Evolutionary conservation across 2,329 filamentous ascomycete genomes (phyloP).

Genomic region (Cladophialophora bantiana): DNA sequence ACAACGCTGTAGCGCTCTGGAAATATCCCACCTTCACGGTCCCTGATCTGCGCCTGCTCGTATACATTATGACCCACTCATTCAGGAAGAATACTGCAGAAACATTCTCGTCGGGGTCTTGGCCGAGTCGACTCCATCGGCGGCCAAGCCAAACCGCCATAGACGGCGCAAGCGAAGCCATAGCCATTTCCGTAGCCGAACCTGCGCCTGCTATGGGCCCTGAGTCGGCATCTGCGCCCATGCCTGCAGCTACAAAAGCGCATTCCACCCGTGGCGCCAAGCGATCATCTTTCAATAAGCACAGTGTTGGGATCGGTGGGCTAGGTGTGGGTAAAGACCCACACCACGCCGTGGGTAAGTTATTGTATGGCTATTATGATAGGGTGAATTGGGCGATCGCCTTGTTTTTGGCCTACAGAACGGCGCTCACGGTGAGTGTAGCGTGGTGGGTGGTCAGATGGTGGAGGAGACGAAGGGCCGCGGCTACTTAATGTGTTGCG

Average conservation of each 20-base stretch:
- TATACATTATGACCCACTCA: constrained; percentile 66
- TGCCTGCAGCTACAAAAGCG: constrained; percentile 20
- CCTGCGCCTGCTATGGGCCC: constrained; percentile 28
- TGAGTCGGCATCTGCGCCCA: constrained; percentile 5
- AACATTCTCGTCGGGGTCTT: constrained; percentile 45
- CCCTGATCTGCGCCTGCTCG: constrained; percentile 64
- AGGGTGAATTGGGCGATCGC: constrained; percentile 49
- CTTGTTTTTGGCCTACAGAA: constrained; percentile 50
- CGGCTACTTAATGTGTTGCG: constrained; percentile 5
- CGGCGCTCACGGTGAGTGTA: constrained; percentile 40
- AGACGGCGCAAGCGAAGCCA: constrained; percentile 42
- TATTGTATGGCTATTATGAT: constrained; percentile 55
- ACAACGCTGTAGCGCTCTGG: constrained; percentile 68
- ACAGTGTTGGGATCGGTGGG: constrained; percentile 50
- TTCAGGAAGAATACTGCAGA: constrained; percentile 61
- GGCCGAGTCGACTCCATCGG: constrained; percentile 41
- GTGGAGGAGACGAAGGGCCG: constrained; percentile 29
- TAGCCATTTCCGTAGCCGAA: constrained; percentile 27
- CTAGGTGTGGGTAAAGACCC: constrained; percentile 47
- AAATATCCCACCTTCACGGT: constrained; percentile 72
- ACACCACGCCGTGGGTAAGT: constrained; percentile 50
- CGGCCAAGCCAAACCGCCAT: constrained; percentile 47
- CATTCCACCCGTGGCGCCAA: constrained; percentile 20
- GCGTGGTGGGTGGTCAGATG: constrained; percentile 32
- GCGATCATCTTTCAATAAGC: constrained; percentile 41